phyloP scores from a whole-genome alignment of 345 rosid species.

The Boechera divaricarpa region DNA sequence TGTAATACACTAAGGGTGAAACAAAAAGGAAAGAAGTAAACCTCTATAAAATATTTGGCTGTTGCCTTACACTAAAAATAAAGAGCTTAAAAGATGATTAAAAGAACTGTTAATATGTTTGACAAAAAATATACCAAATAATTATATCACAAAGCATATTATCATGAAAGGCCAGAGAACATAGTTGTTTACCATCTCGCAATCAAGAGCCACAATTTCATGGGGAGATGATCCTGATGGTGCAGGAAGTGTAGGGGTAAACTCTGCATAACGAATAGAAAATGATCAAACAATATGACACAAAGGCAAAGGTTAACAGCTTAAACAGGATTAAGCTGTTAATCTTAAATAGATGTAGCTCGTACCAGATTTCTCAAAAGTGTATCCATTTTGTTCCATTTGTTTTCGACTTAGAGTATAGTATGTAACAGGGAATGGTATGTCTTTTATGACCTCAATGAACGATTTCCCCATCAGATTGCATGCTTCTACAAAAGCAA shows the following conservation, averaged over 20 bases:
- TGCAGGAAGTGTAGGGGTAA: conserved; percentile 70
- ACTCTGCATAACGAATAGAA: conserved; percentile 53
- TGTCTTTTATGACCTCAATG: conserved; percentile 55
- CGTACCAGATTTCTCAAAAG: conserved; percentile 63
- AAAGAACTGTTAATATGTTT: neutral
- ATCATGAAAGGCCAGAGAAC: conserved; percentile 7
- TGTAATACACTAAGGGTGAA: conserved; percentile 69
- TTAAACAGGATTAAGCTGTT: conserved; percentile 10
- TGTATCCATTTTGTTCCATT: conserved; percentile 82
- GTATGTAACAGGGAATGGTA: conserved; percentile 82
- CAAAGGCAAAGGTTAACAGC: conserved; percentile 14
- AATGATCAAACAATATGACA: conserved; percentile 26
- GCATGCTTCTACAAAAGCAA: conserved; percentile 49
- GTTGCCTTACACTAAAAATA: neutral
- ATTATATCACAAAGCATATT: conserved; percentile 8
- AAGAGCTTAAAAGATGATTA: neutral
- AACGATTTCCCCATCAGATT: conserved; percentile 44
- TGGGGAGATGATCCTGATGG: conserved; percentile 60
- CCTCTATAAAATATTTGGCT: neutral
- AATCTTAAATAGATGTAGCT: neutral
- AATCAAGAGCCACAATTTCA: conserved; percentile 86
- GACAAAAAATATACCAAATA: conserved; percentile 8
- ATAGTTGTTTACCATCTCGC: conserved; percentile 78
- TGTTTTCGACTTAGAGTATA: conserved; percentile 76
- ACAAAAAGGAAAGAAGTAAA: conserved; percentile 21